Evolutionary conservation across 1,284 basidiomycete species (phyloP), one percentile per base, ranked within the genome.

Genomic region (Trichosporon asahii): DNA sequence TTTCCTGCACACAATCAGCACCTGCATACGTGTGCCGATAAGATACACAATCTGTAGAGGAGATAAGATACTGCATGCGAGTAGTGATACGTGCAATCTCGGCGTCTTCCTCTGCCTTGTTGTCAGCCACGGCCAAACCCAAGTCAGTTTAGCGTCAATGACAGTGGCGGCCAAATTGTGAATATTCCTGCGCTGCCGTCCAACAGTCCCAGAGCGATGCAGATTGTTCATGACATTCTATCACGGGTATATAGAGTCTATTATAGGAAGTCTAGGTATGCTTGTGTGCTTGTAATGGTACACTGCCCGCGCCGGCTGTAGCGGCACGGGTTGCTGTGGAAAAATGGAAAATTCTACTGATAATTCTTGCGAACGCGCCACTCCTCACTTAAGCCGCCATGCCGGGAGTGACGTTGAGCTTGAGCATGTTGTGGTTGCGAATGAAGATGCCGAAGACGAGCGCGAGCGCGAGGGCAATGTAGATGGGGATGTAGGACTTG

Each of bases 401-500:
- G 33, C 44, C 64, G 21, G 49, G 49, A 6, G 25, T 33, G 6
- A 60, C 77, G 33, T 78, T 80, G 73, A 78, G 75, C 72, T 76
- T 73, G 70, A 80, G 78, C 74, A 85, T 77, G 73, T 84, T 84
- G 73, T 82, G 79, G 73, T 84, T 84, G 69, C 79, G 78, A 68
- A 85, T 79, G 44, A 84, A 76, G 27, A 81, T 68, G 3, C 80
- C 85, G 31, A 74, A 78, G 3, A 84, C 46, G 8, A 83, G 77
- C 0, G 80, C 78, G 6, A 85, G 70, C 1, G 76, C 77, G 14
- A 82, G 79, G 44, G 81, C 80, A 0, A 83, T 80, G 27, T 86
- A 84, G 40, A 84, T 82, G 29, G 86, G 84, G 53, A 86, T 77
- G 72, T 85, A 86, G 21, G 79, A 79, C 66, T 79, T 74, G 64